These are phyloP conservation scores for Ajuga reptans DNA, from an alignment of 305 asterid species.

Conservation along the genomic window DNA sequence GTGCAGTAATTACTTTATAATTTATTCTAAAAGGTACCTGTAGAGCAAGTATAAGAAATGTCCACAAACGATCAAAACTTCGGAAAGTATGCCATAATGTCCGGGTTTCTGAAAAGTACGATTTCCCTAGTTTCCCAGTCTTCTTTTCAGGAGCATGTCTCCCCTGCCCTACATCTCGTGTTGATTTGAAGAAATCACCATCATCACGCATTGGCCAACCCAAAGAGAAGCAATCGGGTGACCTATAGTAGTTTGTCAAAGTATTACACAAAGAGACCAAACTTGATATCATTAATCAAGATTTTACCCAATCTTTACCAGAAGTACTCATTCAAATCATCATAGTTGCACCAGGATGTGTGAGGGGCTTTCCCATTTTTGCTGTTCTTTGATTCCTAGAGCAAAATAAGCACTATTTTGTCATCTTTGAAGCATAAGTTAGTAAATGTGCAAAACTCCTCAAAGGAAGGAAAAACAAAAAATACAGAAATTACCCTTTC, in stretches of 20 bases:
- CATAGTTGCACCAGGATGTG: conserved; percentile 80
- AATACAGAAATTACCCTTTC: conserved; percentile 36
- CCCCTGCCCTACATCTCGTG: conserved; percentile 46
- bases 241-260: conserved; percentile 42
- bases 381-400: conserved; percentile 64
- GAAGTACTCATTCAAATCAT: conserved; percentile 74
- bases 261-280: conserved; percentile 18
- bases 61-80: conserved; percentile 83
- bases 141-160: conserved; percentile 34
- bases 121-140: conserved; percentile 54
- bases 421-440: conserved; percentile 12
- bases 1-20: background rate
- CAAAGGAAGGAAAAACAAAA: background rate
- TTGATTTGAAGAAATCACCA: conserved; percentile 65
- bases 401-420: conserved; percentile 16
- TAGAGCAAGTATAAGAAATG: conserved; percentile 59
- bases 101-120: conserved; percentile 71
- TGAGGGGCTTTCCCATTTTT: conserved; percentile 69
- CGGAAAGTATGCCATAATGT: conserved; percentile 80
- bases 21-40: conserved; percentile 42
- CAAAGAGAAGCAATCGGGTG: conserved; percentile 70
- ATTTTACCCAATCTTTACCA: conserved; percentile 38
- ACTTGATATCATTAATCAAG: conserved; percentile 8
- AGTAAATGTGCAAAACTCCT: conserved; percentile 18
- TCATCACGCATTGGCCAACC: conserved; percentile 93